Base-by-base conservation (phyloP, 2,329 filamentous ascomycete species). In the Colletotrichum scovillei region DNA sequence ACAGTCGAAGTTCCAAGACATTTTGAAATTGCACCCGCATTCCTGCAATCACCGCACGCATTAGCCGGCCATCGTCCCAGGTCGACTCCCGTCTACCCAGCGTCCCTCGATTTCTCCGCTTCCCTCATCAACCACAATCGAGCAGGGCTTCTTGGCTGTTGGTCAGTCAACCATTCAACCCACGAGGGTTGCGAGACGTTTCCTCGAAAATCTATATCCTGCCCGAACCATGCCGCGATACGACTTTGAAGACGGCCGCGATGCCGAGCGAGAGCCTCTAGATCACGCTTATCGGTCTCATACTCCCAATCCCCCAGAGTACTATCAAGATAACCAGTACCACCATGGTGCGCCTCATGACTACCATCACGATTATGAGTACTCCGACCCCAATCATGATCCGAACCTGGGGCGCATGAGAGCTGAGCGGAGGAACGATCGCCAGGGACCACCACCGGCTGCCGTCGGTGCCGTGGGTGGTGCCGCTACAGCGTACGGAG, bases 381-480 rank as follows among this genome's bases (percentile, higher is more conserved):
- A 76, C 52, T 76, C 77, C 5, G 78, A 77, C 42, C 77, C 78
- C 42, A 81, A 85, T 72, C 83, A 82, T 30, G 83, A 86, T 75
- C 82, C 84, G 5, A 76, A 80, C 42, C 84, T 82, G 65, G 74
- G 78, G 58, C 80, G 76, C 42, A 74, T 82, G 26, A 81, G 82
- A 67, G 78, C 81, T 28, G 80, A 82, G 56, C 79, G 83, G 71
- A 79, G 81, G 63, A 77, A 78, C 69, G 81, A 79, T 68, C 77
- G 79, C 63, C 78, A 78, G 73, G 69, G 57, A 67, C 74, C 38
- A 58, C 76, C 53, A 58, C 70, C 67, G 65, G 78, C 76, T 66
- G 71, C 77, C 11, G 76, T 75, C 64, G 71, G 76, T 28, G 77
- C 71, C 28, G 69, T 75, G 59, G 77, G 77, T 52, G 68, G 69